Conservation (phyloP, 768 basidiomycete species). For the Amanita muscaria region DNA sequence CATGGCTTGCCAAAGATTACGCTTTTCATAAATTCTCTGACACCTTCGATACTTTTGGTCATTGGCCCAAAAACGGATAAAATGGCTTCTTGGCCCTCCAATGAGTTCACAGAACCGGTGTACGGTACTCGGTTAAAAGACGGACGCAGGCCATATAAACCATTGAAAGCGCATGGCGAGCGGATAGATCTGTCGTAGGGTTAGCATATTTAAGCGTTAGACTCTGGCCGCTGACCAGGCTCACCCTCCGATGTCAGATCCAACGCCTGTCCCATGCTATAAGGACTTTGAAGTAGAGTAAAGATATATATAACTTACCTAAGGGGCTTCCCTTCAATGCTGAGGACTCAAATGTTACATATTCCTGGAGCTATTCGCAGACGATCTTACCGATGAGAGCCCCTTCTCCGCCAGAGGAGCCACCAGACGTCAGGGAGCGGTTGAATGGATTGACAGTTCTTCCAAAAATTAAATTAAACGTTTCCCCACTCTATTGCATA, state of each 20-base stretch:
- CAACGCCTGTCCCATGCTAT: slow-evolving; percentile 62
- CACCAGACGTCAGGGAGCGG: slow-evolving; percentile 61
- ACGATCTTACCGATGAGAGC: slow-evolving; percentile 51
- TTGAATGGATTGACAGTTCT: slow-evolving; percentile 73
- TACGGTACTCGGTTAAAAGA: slow-evolving; percentile 67
- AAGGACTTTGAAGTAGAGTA: no score
- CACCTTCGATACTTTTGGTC: slow-evolving; percentile 43
- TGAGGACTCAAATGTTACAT: slow-evolving; percentile 10
- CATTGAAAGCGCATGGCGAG: slow-evolving; percentile 59
- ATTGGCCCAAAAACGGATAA: slow-evolving; percentile 72
- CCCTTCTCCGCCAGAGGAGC: slow-evolving; percentile 83
- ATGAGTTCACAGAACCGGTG: slow-evolving; percentile 48
- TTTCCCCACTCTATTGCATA: slow-evolving; percentile 70
- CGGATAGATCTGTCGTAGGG: slow-evolving; percentile 49
- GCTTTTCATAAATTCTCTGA: slow-evolving; percentile 59
- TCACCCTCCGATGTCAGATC: slow-evolving; percentile 77
- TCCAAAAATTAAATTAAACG: slow-evolving; percentile 72
- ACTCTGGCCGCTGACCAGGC: not conserved
- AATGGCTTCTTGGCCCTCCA: slow-evolving; percentile 66
- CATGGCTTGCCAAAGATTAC: slow-evolving; percentile 56
- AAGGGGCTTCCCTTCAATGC: slow-evolving; percentile 38
- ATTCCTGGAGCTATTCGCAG: not conserved
- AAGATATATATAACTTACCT: slow-evolving; percentile 19
- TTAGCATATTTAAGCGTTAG: not conserved
- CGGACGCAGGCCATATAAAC: slow-evolving; percentile 63